These are phyloP conservation scores for Xanthoconium purpureum DNA, from an alignment of 768 basidiomycete species.

Conservation along the genomic window DNA sequence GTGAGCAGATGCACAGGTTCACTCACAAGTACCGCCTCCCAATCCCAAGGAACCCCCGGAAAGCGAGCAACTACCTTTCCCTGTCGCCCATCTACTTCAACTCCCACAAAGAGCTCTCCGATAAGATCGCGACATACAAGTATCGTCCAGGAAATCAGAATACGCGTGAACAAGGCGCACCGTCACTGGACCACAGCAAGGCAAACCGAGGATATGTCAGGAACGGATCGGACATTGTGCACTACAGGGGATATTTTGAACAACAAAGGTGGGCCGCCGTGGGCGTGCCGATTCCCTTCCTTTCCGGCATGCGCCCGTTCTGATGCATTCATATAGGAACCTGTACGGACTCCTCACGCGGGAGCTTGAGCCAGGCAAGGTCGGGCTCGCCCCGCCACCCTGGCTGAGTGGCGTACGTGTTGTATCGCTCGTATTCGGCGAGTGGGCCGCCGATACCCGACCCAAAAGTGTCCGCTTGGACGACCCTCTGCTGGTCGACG, in stretches of 20 bases:
- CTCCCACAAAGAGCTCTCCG: conserved; percentile 29
- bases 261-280: conserved; percentile 46
- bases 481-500: conserved; percentile 35
- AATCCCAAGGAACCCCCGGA: conserved; percentile 13
- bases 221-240: conserved; percentile 15
- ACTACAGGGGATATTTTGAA: conserved; percentile 43
- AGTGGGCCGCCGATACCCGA: conserved; percentile 36
- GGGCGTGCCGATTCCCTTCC: too few species aligned
- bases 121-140: conserved; percentile 39
- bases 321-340: conserved; percentile 20
- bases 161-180: conserved; percentile 1
- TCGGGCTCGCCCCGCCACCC: conserved; percentile 27
- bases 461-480: conserved; percentile 26
- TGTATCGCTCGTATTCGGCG: conserved; percentile 36
- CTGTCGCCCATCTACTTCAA: conserved; percentile 48
- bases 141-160: conserved; percentile 37
- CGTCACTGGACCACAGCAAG: conserved; percentile 37
- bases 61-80: conserved; percentile 37
- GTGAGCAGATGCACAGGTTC: conserved; percentile 30
- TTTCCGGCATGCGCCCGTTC: neutral
- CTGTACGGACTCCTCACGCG: conserved; percentile 32
- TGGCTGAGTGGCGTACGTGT: conserved; percentile 35
- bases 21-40: conserved; percentile 15
- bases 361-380: conserved; percentile 27
- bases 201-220: conserved; percentile 39